Base-by-base conservation (phyloP, 1,284 basidiomycete species). In the Rhodotorula sp. region DNA sequence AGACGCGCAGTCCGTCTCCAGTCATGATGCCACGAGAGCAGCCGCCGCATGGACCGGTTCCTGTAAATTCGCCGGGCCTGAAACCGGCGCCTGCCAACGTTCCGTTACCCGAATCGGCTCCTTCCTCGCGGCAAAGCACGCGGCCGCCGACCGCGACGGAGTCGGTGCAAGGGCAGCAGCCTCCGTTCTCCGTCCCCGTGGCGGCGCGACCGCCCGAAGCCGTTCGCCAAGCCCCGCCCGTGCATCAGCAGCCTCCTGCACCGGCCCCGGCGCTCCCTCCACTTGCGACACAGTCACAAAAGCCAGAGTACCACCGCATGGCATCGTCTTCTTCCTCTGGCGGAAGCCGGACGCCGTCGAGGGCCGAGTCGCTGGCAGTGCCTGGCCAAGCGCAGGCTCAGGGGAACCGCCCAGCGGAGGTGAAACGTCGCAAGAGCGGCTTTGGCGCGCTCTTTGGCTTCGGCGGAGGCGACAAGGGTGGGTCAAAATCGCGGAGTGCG, bases 351-450 rank as follows among this genome's bases (percentile, higher is more conserved):
- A 51, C 49, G 8, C 49, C 49, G 22, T n/a, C 49, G n/a, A 24
- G 24, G 49, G 12, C 49, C 14, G n/a, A 24, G 24, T 51, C 49
- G 24, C 49, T 51, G 24, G 49, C 53, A 12, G n/a, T 55, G n/a
- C 44, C 44, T 7, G 26, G 8, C n/a, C 26, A 42, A 42, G 37
- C 37, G 37, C 37, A 42, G 37, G 37, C 37, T 42, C 37, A 42
- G 10, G 37, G 37, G 37, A 42, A 29, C 20, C 30, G 46, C 24
- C 20, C 46, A 14, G 33, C 44, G 8, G n/a, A 42, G 5, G 69
- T 70, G 54, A 70, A 67, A 48, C 69, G 69, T 3, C 69, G 69
- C 49, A 67, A 67, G 58, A 64, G 62, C 62, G 66, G 61, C 7
- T 54, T 70, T 29, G 69, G 69, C 1, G 26, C 60, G 15, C 30